phyloP scores from a whole-genome alignment of 2,329 filamentous ascomycete species.

The Microdochium trichocladiopsis region DNA sequence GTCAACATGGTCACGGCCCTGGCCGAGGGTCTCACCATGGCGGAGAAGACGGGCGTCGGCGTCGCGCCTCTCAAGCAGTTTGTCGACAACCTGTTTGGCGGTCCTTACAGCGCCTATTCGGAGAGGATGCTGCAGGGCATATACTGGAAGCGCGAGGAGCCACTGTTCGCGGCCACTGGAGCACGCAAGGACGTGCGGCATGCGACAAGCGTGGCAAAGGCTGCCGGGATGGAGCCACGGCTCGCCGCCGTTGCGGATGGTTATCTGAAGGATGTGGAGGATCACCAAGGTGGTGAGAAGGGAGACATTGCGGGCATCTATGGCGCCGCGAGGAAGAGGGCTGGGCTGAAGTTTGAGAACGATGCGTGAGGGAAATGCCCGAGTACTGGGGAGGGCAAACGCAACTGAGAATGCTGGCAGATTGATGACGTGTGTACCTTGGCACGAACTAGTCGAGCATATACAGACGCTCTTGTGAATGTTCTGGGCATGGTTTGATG shows the following conservation, averaged over 20 bases:
- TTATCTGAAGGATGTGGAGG: conserved; percentile 63
- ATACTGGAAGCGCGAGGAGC: conserved; percentile 68
- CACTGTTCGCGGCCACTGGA: conserved; percentile 77
- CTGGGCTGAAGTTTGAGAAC: conserved; percentile 69
- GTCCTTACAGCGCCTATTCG: conserved; percentile 68
- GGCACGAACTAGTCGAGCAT: too few relatives aligned
- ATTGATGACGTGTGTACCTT: too few relatives aligned
- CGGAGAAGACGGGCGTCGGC: conserved; percentile 75
- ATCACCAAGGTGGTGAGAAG: conserved; percentile 53
- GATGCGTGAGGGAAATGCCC: conserved; percentile 17
- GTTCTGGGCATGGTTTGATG: too few relatives aligned
- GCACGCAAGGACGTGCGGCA: conserved; percentile 78
- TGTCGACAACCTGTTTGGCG: conserved; percentile 67
- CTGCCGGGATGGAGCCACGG: conserved; percentile 53
- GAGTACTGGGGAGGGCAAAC: background rate
- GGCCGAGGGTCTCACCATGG: conserved; percentile 69
- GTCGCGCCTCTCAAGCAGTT: conserved; percentile 63
- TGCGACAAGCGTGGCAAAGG: conserved; percentile 59
- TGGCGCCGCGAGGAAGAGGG: conserved; percentile 68
- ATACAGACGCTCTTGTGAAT: too few relatives aligned
- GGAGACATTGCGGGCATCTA: conserved; percentile 82
- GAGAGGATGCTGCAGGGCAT: conserved; percentile 68
- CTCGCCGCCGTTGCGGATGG: conserved; percentile 61
- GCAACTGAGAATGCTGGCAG: background rate
- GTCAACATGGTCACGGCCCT: conserved; percentile 76